These are phyloP conservation scores for Chytriomyces sp. DNA, from an alignment of 192 early-diverging fungal genomes.

Conservation along the genomic window DNA sequence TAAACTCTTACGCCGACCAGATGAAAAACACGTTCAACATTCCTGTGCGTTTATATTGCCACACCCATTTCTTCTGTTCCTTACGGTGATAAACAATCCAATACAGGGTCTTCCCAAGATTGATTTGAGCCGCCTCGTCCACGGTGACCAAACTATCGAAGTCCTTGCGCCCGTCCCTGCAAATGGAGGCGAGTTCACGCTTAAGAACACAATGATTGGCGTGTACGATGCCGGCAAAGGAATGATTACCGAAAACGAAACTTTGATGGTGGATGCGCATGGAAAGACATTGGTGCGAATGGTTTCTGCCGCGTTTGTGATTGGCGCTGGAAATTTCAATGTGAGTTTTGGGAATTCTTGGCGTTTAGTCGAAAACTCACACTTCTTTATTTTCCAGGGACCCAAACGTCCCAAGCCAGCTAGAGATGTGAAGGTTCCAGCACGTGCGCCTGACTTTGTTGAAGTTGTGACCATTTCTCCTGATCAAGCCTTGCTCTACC, in stretches of 20 bases:
- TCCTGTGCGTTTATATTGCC: conserved; percentile 11
- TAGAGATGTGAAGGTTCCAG: conserved; percentile 48
- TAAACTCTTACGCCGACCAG: conserved; percentile 60
- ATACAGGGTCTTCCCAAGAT: conserved; percentile 68
- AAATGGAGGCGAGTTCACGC: conserved; percentile 62
- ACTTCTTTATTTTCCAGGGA: conserved; percentile 45
- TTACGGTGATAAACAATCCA: not conserved
- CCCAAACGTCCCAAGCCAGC: conserved; percentile 70
- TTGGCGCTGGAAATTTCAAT: conserved; percentile 72
- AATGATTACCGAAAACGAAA: conserved; percentile 71
- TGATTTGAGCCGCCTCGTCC: conserved; percentile 72
- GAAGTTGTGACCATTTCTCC: conserved; percentile 49
- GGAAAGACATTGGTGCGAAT: conserved; percentile 43
- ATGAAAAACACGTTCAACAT: conserved; percentile 33
- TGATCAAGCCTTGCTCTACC: conserved; percentile 72
- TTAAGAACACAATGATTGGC: conserved; percentile 60
- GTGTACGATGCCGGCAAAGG: conserved; percentile 80
- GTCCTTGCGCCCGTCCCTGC: conserved; percentile 62
- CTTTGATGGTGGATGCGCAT: conserved; percentile 52
- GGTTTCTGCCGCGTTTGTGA: conserved; percentile 67
- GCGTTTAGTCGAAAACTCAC: not conserved
- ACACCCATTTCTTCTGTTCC: no score
- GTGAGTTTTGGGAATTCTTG: conserved; percentile 40
- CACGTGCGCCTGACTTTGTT: conserved; percentile 64
- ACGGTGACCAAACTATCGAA: conserved; percentile 76